phyloP scores from a whole-genome alignment of 2,329 filamentous ascomycete genomes.

The Xylaria sp. region DNA sequence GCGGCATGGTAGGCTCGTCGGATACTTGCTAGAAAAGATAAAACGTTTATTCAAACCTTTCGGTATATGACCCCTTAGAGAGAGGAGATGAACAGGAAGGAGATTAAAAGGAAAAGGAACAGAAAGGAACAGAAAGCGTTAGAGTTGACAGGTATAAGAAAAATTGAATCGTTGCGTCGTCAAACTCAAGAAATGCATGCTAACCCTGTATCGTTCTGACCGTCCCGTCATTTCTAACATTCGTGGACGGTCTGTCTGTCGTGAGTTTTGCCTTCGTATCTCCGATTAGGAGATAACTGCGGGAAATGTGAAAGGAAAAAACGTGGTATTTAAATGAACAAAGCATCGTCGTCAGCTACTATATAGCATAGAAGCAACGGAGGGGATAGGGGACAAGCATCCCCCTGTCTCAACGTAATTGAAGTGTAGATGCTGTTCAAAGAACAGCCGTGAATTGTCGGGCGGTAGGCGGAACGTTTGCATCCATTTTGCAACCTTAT shows the following conservation, averaged over 20 bases:
- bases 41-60: not conserved
- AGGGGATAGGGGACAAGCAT: conserved; percentile 2
- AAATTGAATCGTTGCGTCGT: conserved; percentile 5
- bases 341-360: conserved; percentile 4
- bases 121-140: not conserved
- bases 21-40: not conserved
- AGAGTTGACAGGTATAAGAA: not conserved
- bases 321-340: conserved; percentile 10
- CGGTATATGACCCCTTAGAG: too few species aligned
- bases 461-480: conserved; percentile 8
- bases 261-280: not conserved
- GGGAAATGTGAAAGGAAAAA: not conserved
- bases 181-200: not conserved
- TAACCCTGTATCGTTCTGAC: not conserved
- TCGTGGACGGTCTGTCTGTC: not conserved
- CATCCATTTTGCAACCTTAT: conserved; percentile 19
- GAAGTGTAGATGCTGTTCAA: conserved; percentile 20
- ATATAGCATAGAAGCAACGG: conserved; percentile 2
- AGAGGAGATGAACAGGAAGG: too few species aligned
- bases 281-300: not conserved
- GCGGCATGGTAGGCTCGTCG: not conserved
- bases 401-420: conserved; percentile 27
- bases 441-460: conserved; percentile 19
- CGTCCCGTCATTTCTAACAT: not conserved
- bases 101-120: not conserved